Percentiles rank a stretch among this genome's conserved stretches.
These are phyloP conservation scores for Chimonanthus salicifolius DNA, from an alignment of 164 flowering plant genomes.

Conservation along the genomic window DNA sequence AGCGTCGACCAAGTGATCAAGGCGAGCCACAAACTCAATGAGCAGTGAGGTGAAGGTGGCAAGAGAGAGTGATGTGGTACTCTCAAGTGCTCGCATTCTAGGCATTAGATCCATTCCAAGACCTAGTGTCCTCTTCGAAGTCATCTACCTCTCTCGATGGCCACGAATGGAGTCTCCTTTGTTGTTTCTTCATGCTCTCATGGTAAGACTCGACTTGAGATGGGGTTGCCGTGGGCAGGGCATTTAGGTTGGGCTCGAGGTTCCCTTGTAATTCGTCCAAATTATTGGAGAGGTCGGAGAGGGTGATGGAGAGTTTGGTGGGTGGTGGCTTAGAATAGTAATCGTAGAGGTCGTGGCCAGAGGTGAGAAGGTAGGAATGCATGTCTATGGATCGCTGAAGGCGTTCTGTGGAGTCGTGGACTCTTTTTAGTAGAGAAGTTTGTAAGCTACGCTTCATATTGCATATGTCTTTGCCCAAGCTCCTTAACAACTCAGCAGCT, in stretches of 20 bases:
- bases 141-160: slow-evolving; percentile 31
- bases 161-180: slow-evolving; percentile 30
- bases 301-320: slow-evolving; percentile 27
- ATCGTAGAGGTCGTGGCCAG: slow-evolving; percentile 26
- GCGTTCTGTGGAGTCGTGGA: slow-evolving; percentile 52
- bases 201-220: slow-evolving; percentile 16
- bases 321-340: slow-evolving; percentile 29
- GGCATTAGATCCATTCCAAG: slow-evolving; percentile 12
- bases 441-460: slow-evolving; percentile 45
- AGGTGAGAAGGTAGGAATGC: slow-evolving; percentile 59
- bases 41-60: slow-evolving; percentile 61
- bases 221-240: neutral
- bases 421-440: slow-evolving; percentile 32
- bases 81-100: slow-evolving; percentile 36
- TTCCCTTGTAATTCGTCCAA: neutral
- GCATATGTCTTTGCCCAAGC: slow-evolving; percentile 62
- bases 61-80: slow-evolving; percentile 52
- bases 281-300: slow-evolving; percentile 19
- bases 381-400: slow-evolving; percentile 65
- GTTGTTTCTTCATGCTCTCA: slow-evolving; percentile 26
- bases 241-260: neutral
- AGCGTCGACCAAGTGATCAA: slow-evolving; percentile 64
- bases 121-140: slow-evolving; percentile 18
- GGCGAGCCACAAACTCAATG: slow-evolving; percentile 57
- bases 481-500: slow-evolving; percentile 64